These are phyloP conservation scores for Friedmanniomyces endolithicus DNA, from an alignment of 495 filamentous ascomycete species.

Conservation along the genomic window DNA sequence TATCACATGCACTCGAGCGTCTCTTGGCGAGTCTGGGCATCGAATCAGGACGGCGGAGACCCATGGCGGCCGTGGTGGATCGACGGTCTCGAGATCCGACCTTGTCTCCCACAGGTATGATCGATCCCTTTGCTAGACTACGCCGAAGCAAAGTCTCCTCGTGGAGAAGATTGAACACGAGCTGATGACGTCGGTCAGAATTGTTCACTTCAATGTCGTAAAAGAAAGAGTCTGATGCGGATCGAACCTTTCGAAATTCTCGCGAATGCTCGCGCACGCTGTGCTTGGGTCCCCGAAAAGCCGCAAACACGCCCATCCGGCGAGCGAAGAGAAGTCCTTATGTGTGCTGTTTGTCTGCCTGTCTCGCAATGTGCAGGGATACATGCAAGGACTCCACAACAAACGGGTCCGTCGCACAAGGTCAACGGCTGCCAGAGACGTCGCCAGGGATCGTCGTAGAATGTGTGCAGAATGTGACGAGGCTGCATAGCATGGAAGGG, in stretches of 20 bases:
- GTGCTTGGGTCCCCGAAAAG: neutral
- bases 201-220: neutral
- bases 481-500: neutral
- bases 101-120: neutral
- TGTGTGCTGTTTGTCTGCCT: neutral
- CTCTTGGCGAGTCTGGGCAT: constrained; percentile 1
- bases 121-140: neutral
- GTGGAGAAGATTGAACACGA: neutral
- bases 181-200: neutral
- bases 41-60: neutral
- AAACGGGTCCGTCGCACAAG: constrained; percentile 3
- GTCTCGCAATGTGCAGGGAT: neutral
- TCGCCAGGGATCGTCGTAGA: neutral
- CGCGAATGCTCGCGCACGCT: neutral
- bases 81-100: too few relatives aligned
- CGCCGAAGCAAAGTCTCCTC: neutral
- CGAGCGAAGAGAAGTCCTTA: neutral
- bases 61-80: neutral
- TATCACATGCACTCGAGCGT: neutral
- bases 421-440: neutral
- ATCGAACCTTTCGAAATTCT: neutral
- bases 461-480: neutral
- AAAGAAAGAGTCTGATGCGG: too few relatives aligned
- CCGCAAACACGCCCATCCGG: neutral
- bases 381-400: neutral